A percentile compares a stretch with the other conserved stretches of the same genome.
These are phyloP conservation scores for Gossypium sturtianum DNA, from an alignment of 345 rosid genomes.

Conservation along the genomic window DNA sequence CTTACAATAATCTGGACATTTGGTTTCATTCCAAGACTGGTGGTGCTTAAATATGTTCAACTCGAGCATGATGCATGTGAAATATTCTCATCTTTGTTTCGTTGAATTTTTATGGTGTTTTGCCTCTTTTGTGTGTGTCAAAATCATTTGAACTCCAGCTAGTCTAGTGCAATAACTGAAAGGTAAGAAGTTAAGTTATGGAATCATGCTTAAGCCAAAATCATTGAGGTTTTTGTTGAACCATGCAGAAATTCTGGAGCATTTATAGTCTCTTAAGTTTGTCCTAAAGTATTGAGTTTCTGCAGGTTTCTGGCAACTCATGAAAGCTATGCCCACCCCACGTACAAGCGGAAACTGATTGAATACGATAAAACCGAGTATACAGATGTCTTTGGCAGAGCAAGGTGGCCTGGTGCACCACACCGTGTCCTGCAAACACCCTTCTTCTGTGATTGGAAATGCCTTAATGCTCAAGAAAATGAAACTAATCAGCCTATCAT, in stretches of 20 bases:
- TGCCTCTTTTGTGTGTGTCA: background rate
- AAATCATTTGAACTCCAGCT: background rate
- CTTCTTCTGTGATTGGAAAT: slow-evolving; percentile 60
- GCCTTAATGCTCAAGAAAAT: slow-evolving; percentile 42
- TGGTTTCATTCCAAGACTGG: background rate
- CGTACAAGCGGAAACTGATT: slow-evolving; percentile 63
- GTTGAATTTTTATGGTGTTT: background rate
- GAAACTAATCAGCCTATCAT: slow-evolving; percentile 75
- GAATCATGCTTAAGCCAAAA: background rate
- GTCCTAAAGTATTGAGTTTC: background rate
- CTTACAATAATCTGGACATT: background rate
- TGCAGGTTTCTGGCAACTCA: slow-evolving; percentile 72
- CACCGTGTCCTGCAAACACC: slow-evolving; percentile 67
- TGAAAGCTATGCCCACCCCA: slow-evolving; percentile 83
- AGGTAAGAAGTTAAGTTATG: background rate
- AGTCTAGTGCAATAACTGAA: background rate
- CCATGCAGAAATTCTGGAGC: background rate
- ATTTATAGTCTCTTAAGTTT: background rate
- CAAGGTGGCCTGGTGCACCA: slow-evolving; percentile 84
- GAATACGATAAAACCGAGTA: slow-evolving; percentile 62
- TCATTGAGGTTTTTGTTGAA: background rate
- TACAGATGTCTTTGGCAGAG: slow-evolving; percentile 74
- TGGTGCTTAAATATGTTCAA: background rate
- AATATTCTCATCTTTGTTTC: background rate
- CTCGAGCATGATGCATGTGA: background rate